Base-by-base conservation (phyloP, 129 eudicot genomes). In the Flaveria brownii region DNA sequence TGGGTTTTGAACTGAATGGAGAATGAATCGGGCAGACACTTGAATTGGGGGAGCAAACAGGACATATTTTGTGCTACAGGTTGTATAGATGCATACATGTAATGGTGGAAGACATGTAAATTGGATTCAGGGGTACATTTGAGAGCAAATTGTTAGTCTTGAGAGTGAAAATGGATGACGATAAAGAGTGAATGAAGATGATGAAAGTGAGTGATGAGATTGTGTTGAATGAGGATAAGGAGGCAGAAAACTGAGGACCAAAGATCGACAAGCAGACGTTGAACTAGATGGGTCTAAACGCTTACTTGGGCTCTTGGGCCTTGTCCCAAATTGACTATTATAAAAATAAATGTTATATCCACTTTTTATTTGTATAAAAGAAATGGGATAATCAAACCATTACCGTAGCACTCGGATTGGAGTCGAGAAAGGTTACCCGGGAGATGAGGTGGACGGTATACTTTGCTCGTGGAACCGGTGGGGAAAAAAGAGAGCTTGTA, bases 1-100 rank as follows among this genome's bases (percentile, higher is more conserved):
- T 75, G 84, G 65, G 84, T 55, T 81, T 85, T 87, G 79, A 83
- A 84, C 77, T 80, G 84, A 70, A 85, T 81, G 18, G 88, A 82
- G 77, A 90, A 88, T 36, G 89, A 79, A 81, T 88, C 92, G 0
- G 98, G 98, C 68, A 78, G 72, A 77, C 97, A 91, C 87, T 86
- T 90, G 91, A 93, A 91, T 76, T 93, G 97, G 18, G 98, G 96
- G 77, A 93, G 84, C 86, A 93, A 76, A 80, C 96, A 93, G 72
- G 97, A 88, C 98, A 93, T 93, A 30, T 78, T 86, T 59, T 84
- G 73, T 52, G 68, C 47, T 68, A 50, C 46, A 45, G 30, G 5
- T 12, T 45, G 52, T 76, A 59, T 74, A 28, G 79, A 47, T 72
- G 62, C 50, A 73, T 47, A 79, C 78, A 86, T 78, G 66, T 74